Evolutionary conservation across 352 stramenopile genomes (phyloP), one percentile per base, ranked within the genome.

Genomic region (Pythium biforme): DNA sequence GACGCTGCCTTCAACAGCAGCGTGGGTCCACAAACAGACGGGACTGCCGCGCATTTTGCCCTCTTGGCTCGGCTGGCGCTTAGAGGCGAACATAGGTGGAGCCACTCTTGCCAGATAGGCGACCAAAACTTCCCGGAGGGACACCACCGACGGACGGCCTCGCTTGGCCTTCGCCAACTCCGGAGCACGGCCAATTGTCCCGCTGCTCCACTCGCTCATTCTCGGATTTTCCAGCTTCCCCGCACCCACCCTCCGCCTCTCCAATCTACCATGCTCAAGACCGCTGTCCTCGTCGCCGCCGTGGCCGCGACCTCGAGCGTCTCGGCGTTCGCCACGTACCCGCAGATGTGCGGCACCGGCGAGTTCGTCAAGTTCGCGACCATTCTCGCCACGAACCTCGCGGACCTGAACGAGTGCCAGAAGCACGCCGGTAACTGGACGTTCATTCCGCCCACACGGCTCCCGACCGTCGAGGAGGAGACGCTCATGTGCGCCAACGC

Each of bases 381-480:
- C n/a, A 45, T 70, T 11, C 37, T 66, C n/a, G 22, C 27, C 43
- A 49, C 41, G 3, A 59, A 62, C 50, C 25, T n/a, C 26, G 22
- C 39, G 31, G 53, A 70, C 56, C 31, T 70, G 17, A 15, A n/a
- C 43, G 5, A 40, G 43, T 77, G 71, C 52, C 53, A 76, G 60
- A 25, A 29, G 39, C 29, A 37, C 25, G 56, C 54, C 5, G 74
- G 65, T 12, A 48, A 51, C 29, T 79, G 66, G 65, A 17, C 47
- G 19, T 69, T 79, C 61, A 62, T 79, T 40, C 72, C 72, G 20
- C 72, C 69, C 5, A 23, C 23, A 25, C 66, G 51, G 14, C 49
- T 68, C 39, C 72, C 72, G 1, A 73, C 49, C 0, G 26, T 62
- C 27, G 51, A 33, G 4, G 45, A 79, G 62, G 47, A 62, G 52